Base-by-base conservation (phyloP, 108 stramenopile genomes). In the Nitzschia inconspicua region DNA sequence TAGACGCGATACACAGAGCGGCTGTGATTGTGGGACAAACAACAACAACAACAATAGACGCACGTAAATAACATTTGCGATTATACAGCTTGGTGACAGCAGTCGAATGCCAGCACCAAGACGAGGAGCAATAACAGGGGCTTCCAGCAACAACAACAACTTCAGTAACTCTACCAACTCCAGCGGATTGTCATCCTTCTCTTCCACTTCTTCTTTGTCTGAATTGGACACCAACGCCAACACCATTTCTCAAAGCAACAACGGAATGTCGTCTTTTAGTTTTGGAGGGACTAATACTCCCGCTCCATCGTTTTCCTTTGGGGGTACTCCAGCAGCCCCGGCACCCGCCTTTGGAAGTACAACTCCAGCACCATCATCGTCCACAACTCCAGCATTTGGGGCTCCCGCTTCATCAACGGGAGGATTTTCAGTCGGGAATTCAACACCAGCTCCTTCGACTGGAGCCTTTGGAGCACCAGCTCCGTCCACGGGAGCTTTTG, bases 381-480 rank as follows among this genome's bases (percentile, higher is more conserved):
- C 6, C 3, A 26, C 43, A 44, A 19, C 28, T 8, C 5, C 24
- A 49, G 41, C 47, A 8, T 67, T 67, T 2, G 28, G 11, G 34
- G 43, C 80, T 37, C 28, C 73, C 37, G 42, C 66, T 2, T 52
- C 66, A 5, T 49, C 68, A 26, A n/a, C 59, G 7, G 53, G 68
- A 20, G 36, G 62, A 9, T 16, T 50, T 31, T 9, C 66, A 11
- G 70, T 74, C 47, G 72, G 68, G 16, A 65, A 75, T 40, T 62
- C 79, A 5, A 70, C 80, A 25, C 76, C 82, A 2, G 61, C 76
- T 18, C 23, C 61, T 14, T 64, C 39, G 32, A 62, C 64, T 47
- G 74, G 74, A n/a, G 57, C 78, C 54, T 57, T 77, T 41, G 74
- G 76, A 9, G 78, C 79, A 10, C 66, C 85, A 11, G 81, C 78